Evolutionary conservation across 2,329 filamentous ascomycete species (phyloP).

Genomic region (Neofusicoccum laricinum): DNA sequence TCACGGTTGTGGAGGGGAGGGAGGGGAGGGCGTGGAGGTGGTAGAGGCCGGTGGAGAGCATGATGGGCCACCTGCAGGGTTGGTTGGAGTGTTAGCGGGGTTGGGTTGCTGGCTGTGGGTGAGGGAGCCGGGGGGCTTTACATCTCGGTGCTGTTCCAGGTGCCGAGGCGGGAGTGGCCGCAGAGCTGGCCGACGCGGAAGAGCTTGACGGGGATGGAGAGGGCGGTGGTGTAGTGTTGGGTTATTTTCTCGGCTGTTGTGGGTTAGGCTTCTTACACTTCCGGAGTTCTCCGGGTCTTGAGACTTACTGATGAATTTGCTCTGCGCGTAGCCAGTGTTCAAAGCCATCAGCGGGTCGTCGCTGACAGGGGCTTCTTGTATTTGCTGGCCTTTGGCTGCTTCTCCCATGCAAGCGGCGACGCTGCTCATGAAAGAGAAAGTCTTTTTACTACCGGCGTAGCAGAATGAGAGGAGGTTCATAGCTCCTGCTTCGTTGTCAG

Average conservation of each 20-base stretch:
- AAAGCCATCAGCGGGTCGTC: conserved; percentile 15
- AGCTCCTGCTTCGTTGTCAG: conserved; percentile 20
- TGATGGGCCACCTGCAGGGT: conserved; percentile 16
- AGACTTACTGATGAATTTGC: conserved; percentile 18
- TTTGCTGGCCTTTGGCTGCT: neutral
- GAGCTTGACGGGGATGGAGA: conserved; percentile 2
- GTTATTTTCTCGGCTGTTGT: conserved; percentile 11
- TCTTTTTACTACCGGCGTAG: conserved; percentile 23
- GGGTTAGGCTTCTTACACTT: too few species aligned
- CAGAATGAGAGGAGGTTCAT: conserved; percentile 29
- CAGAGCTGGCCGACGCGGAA: conserved; percentile 19
- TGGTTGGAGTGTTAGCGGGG: neutral
- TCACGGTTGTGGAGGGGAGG: conserved; percentile 1
- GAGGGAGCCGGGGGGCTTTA: neutral
- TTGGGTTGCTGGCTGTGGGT: too few species aligned
- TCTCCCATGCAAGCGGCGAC: conserved; percentile 17
- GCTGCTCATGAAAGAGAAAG: conserved; percentile 18
- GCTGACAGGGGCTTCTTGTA: conserved; percentile 11
- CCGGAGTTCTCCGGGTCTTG: too few species aligned
- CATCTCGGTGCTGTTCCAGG: conserved; percentile 19
- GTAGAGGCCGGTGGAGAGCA: conserved; percentile 17
- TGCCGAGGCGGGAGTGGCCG: conserved; percentile 13
- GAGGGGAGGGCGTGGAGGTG: conserved; percentile 16
- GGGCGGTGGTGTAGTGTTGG: neutral
- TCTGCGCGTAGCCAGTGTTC: conserved; percentile 18